Conservation (phyloP, 2,329 filamentous ascomycete genomes). For the Aspergillus thermomutatus region DNA sequence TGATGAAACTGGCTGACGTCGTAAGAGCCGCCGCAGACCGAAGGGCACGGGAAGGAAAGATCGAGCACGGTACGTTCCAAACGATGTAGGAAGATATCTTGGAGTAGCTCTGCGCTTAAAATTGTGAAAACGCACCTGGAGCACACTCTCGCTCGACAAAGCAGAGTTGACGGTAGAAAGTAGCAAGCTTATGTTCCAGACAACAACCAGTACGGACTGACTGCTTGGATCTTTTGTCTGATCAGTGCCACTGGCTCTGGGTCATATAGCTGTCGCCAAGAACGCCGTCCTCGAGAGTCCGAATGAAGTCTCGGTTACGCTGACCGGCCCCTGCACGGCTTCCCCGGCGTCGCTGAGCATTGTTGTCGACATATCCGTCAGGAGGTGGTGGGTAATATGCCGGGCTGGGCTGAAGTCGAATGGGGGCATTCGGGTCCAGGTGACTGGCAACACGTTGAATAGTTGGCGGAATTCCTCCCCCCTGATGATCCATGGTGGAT, state of each 20-base stretch:
- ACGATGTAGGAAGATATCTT: constrained; percentile 10
- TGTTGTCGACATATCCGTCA: constrained; percentile 71
- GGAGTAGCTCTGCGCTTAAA: constrained; percentile 13
- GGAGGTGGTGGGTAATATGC: constrained; percentile 94
- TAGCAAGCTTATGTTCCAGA: not conserved
- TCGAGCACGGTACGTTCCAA: constrained; percentile 17
- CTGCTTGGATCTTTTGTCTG: not conserved
- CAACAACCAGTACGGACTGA: not conserved
- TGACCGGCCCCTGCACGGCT: constrained; percentile 59
- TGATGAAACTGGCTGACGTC: not conserved
- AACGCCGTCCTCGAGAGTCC: constrained; percentile 89
- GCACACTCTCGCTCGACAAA: constrained; percentile 12
- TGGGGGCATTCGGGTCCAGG: constrained; percentile 89
- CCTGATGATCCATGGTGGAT: constrained; percentile 93
- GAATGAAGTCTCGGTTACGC: constrained; percentile 80
- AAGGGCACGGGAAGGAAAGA: constrained; percentile 7
- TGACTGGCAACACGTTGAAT: constrained; percentile 95
- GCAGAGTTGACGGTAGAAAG: constrained; percentile 5
- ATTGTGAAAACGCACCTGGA: constrained; percentile 12
- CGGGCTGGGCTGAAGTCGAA: constrained; percentile 88
- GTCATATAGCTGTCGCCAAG: constrained; percentile 82
- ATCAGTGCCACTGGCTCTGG: constrained; percentile 69
- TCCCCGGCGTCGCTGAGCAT: constrained; percentile 67
- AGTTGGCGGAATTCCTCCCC: constrained; percentile 85
- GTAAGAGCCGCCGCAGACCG: not conserved